Base-by-base conservation (phyloP, 768 basidiomycete species). In the Pulveroboletus ravenelii region DNA sequence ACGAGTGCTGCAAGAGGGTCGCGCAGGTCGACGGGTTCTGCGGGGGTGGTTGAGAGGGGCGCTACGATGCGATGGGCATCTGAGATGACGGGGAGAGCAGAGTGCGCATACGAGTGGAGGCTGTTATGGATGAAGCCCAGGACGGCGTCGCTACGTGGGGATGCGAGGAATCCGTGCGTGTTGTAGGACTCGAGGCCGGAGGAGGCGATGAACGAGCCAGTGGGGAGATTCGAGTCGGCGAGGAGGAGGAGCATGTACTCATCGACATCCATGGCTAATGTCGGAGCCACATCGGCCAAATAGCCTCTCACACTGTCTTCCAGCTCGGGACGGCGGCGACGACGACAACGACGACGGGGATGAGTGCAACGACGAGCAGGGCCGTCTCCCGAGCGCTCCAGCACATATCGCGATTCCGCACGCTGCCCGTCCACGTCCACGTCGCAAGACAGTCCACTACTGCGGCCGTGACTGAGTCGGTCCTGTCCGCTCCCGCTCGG, bases 181-280 rank as follows among this genome's bases (percentile, higher is more conserved):
- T 81, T 70, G 64, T 83, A 93, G 5, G 93, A 92, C 62, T 99
- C 95, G 52, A 98, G 78, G 2, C 95, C 95, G 3, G 90, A 81
- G 1, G 93, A 96, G 1, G 94, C 90, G 51, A 97, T 90, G 67
- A 99, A 99, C 1, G 95, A 87, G 32, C 96, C 96, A 0, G 95
- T 98, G 2, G 96, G 96, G 3, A 99, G 82, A 68, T 95, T 97
- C 54, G 90, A 89, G 72, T 95, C 93, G 0, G 89, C 79, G 38
- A 95, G 78, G 32, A 94, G 76, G 35, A 93, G 79, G 15, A 92
- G 74, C 29, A 92, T 70, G 66, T 87, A 89, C 0, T 70, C 68
- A 67, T 72, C 69, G 2, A n/a, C n/a, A n/a, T n/a, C n/a, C 57
- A 57, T 60, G 39, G 6, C 20, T 25, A 34, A 17, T 5, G 30